phyloP scores from a whole-genome alignment of 371 early-diverging fungal species.

The Saksenaea oblongispora region DNA sequence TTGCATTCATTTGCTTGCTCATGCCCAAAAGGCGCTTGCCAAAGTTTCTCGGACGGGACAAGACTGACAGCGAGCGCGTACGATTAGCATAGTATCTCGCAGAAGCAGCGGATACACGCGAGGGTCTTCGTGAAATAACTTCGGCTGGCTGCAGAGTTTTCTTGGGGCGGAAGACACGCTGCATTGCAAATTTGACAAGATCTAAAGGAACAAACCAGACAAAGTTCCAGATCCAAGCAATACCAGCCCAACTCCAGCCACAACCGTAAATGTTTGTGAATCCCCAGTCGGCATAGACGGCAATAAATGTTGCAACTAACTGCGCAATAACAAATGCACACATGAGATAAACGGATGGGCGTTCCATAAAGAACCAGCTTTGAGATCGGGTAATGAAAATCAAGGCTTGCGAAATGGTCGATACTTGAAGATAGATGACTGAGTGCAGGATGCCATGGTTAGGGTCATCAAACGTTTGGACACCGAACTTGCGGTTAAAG shows the following conservation, averaged over 20 bases:
- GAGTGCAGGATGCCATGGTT: constrained; percentile 52
- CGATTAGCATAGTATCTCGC: constrained; percentile 48
- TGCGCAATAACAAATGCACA: constrained; percentile 58
- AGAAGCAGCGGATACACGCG: constrained; percentile 31
- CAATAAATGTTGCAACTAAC: constrained; percentile 55
- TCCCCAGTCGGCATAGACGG: constrained; percentile 61
- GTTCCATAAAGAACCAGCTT: constrained; percentile 52
- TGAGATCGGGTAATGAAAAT: constrained; percentile 61
- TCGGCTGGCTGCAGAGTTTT: constrained; percentile 18
- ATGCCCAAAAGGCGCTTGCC: constrained; percentile 32
- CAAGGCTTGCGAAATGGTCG: constrained; percentile 54
- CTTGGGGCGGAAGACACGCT: constrained; percentile 37
- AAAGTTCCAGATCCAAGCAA: constrained; percentile 57
- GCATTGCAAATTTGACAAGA: constrained; percentile 65
- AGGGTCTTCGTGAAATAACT: constrained; percentile 28
- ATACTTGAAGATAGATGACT: constrained; percentile 56
- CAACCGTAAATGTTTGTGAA: constrained; percentile 56
- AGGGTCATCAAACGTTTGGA: constrained; percentile 20
- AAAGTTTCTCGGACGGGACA: constrained; percentile 41
- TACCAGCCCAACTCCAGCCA: constrained; percentile 57
- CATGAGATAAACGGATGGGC: constrained; percentile 50
- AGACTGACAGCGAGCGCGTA: constrained; percentile 39
- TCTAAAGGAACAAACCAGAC: constrained; percentile 67
- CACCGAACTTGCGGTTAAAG: constrained; percentile 48
- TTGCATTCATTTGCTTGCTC: constrained; percentile 29